A percentile compares a stretch with the other conserved stretches of the same genome.
Conservation (phyloP, 2,329 filamentous ascomycete species). For the Colletotrichum caudatum region DNA sequence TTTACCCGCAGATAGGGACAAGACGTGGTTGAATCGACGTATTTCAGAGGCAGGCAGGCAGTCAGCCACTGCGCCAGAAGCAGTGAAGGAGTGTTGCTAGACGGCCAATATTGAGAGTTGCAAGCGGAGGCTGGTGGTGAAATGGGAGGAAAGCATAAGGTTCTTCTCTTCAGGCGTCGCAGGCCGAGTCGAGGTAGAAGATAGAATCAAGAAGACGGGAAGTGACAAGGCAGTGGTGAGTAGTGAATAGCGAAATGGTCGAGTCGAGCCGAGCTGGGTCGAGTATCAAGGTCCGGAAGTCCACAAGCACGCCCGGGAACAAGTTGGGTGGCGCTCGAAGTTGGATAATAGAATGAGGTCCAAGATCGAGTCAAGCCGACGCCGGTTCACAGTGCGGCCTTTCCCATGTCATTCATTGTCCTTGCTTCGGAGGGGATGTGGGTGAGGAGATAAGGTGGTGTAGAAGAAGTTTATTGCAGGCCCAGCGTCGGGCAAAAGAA, state of each 20-base stretch:
- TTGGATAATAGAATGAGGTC: conserved; percentile 12
- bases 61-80: not conserved
- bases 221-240: not conserved
- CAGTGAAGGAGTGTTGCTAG: not conserved
- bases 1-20: conserved; percentile 13
- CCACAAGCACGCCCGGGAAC: not conserved
- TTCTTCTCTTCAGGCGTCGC: not conserved
- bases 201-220: not conserved
- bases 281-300: not conserved
- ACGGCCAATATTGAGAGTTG: not conserved
- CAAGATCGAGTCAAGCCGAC: conserved; percentile 36
- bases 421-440: conserved; percentile 15
- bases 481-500: conserved; percentile 13
- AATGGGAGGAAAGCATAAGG: conserved; percentile 23
- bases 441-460: not conserved
- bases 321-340: conserved; percentile 14
- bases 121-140: conserved; percentile 2
- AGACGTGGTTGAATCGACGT: conserved; percentile 6
- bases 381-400: conserved; percentile 20
- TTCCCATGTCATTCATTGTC: conserved; percentile 30
- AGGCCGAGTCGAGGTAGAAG: not conserved
- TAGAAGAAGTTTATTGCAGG: conserved; percentile 3
- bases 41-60: not conserved
- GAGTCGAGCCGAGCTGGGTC: not conserved
- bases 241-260: conserved; percentile 6